Evolutionary conservation across 257 asterid species (phyloP).

Genomic region (Solanum clarkiae): DNA sequence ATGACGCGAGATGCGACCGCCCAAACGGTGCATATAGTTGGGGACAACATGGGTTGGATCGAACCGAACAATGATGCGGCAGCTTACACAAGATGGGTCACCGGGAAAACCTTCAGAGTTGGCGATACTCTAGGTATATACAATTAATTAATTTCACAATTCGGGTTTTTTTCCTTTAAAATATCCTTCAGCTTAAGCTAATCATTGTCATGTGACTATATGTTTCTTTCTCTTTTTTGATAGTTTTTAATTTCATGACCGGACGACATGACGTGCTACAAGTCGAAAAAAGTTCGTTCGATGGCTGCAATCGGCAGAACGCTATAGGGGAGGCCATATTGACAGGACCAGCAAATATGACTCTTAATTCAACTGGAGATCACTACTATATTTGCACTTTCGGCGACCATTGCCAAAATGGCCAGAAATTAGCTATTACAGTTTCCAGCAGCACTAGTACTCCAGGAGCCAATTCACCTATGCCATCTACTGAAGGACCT

Average conservation of each 20-base stretch:
- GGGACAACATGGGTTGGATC: slow-evolving; percentile 26
- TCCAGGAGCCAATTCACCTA: slow-evolving; percentile 19
- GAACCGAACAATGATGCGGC: slow-evolving; percentile 8
- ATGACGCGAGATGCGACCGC: slow-evolving; percentile 7
- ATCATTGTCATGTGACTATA: not conserved
- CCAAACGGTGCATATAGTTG: slow-evolving; percentile 18
- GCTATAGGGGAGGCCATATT: slow-evolving; percentile 11
- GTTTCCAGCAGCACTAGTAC: slow-evolving; percentile 9
- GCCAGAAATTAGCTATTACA: slow-evolving; percentile 27
- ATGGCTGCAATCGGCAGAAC: slow-evolving; percentile 21
- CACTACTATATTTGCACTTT: slow-evolving; percentile 37
- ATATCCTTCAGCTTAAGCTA: not conserved
- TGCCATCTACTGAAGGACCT: slow-evolving; percentile 1
- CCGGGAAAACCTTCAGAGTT: slow-evolving; percentile 11
- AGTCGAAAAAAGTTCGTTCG: slow-evolving; percentile 30
- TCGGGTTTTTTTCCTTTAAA: not conserved
- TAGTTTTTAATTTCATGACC: slow-evolving; percentile 30
- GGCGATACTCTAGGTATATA: slow-evolving; percentile 28
- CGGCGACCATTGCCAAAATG: slow-evolving; percentile 27
- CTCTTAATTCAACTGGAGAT: slow-evolving; percentile 23
- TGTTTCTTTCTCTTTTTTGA: not conserved
- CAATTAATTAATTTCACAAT: not conserved
- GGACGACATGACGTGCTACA: slow-evolving; percentile 21
- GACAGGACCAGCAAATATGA: slow-evolving; percentile 28
- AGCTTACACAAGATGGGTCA: slow-evolving; percentile 21